Percentiles rank a stretch among this genome's conserved stretches.
Conservation (phyloP, 2,329 filamentous ascomycete species). For the Escovopsis sp. region DNA sequence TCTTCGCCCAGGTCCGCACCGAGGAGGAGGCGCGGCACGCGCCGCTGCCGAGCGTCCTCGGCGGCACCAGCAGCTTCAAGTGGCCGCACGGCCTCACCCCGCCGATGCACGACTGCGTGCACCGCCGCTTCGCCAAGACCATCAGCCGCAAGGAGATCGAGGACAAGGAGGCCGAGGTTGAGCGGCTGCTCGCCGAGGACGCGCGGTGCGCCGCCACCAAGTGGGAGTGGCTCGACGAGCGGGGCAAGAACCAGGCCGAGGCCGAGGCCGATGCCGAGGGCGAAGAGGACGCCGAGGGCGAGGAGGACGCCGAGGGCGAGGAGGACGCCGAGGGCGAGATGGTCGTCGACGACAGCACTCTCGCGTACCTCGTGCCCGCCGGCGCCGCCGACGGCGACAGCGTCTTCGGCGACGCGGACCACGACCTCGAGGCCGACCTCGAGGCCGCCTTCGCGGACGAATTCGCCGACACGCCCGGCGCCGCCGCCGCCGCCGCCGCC, state of each 20-base stretch:
- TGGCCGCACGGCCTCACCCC: conserved; percentile 81
- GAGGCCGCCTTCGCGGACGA: conserved; percentile 35
- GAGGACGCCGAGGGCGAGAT: conserved; percentile 34
- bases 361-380: too few relatives aligned
- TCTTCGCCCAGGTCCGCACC: conserved; percentile 50
- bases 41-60: conserved; percentile 55
- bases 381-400: conserved; percentile 20
- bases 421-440: conserved; percentile 38
- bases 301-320: conserved; percentile 28
- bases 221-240: conserved; percentile 50
- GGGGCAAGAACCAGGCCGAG: conserved; percentile 10
- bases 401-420: conserved; percentile 23
- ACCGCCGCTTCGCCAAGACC: conserved; percentile 69
- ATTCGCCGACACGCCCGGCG: too few relatives aligned
- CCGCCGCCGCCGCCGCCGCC: conserved; percentile 26
- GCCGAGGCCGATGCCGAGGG: conserved; percentile 28
- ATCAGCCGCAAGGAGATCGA: conserved; percentile 73
- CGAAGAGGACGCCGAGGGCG: conserved; percentile 34
- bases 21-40: conserved; percentile 51
- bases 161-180: conserved; percentile 67
- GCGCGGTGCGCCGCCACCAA: conserved; percentile 41
- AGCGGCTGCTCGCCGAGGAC: conserved; percentile 58
- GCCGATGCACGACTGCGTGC: conserved; percentile 72
- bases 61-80: conserved; percentile 32
- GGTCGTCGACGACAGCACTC: too few relatives aligned